Percentiles rank a stretch among this genome's conserved stretches.
phyloP scores from a whole-genome alignment of 768 basidiomycete genomes.

The Serendipita sp. region DNA sequence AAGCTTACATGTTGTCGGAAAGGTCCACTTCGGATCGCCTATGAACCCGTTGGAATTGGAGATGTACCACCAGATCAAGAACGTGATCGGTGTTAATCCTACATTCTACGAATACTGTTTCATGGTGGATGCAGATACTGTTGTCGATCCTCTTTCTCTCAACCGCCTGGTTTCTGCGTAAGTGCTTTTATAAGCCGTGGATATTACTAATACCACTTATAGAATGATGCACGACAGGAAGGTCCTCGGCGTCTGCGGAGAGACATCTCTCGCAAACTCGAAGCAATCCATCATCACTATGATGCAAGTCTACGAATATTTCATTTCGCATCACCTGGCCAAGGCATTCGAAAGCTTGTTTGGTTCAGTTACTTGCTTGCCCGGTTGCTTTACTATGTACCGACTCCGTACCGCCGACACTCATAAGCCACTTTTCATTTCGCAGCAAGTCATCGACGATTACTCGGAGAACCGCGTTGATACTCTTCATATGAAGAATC shows the following conservation, averaged over 20 bases:
- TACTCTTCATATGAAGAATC: conserved; percentile 96
- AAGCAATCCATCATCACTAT: conserved; percentile 92
- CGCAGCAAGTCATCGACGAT: conserved; percentile 77
- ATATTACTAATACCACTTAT: neutral
- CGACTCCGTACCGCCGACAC: conserved; percentile 87
- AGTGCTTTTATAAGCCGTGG: conserved; percentile 20
- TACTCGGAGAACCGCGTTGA: conserved; percentile 95
- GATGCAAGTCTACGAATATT: conserved; percentile 99
- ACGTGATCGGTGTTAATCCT: conserved; percentile 97
- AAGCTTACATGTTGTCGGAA: neutral
- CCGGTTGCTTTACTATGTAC: conserved; percentile 97
- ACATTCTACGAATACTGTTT: conserved; percentile 95
- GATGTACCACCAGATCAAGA: conserved; percentile 99
- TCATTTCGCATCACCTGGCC: conserved; percentile 96
- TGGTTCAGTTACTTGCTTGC: conserved; percentile 94
- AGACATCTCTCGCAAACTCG: conserved; percentile 81
- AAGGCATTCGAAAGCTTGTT: conserved; percentile 96
- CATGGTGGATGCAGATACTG: conserved; percentile 90
- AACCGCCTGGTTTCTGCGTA: conserved; percentile 89
- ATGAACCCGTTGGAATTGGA: conserved; percentile 97
- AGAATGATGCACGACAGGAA: conserved; percentile 98
- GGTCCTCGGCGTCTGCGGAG: conserved; percentile 86
- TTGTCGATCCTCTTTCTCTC: conserved; percentile 70
- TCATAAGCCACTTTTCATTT: conserved; percentile 85
- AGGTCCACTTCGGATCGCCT: conserved; percentile 92